phyloP scores from a whole-genome alignment of 345 rosid species.

The Capsella bursapastoris region DNA sequence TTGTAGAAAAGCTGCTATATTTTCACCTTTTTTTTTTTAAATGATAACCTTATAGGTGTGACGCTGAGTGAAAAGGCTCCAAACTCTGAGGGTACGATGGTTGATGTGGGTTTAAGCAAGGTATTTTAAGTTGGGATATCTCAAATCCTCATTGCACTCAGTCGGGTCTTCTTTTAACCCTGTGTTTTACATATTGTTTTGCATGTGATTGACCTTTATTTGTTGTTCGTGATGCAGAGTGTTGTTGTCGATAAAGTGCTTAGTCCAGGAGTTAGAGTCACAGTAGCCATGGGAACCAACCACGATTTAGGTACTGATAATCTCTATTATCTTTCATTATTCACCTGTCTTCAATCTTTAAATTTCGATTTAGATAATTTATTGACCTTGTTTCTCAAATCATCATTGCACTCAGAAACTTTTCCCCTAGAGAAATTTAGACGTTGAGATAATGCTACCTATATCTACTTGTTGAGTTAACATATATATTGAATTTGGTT shows the following conservation, averaged over 20 bases:
- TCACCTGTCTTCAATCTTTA: not conserved
- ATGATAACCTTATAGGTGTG: conserved; percentile 60
- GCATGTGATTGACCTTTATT: conserved; percentile 21
- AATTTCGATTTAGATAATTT: not conserved
- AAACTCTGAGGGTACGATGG: conserved; percentile 57
- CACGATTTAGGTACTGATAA: conserved; percentile 66
- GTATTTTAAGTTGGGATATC: conserved; percentile 41
- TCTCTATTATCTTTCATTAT: not conserved
- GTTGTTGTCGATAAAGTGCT: conserved; percentile 67
- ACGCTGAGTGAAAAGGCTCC: conserved; percentile 62
- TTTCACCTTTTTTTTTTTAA: conserved; percentile 19
- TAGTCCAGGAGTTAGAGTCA: conserved; percentile 82
- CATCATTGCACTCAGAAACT: conserved; percentile 2
- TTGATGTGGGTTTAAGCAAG: conserved; percentile 92
- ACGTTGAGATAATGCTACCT: not conserved
- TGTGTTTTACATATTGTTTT: not conserved
- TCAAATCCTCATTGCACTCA: not conserved
- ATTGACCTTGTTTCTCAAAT: conserved; percentile 16
- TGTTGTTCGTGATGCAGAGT: conserved; percentile 58
- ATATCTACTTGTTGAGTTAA: conserved; percentile 10
- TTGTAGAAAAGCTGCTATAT: not conserved
- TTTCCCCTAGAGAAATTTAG: not conserved
- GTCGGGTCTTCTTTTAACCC: not conserved
- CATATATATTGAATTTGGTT: conserved; percentile 42
- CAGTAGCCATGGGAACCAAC: conserved; percentile 84